These are phyloP conservation scores for Globisporangium paddicum DNA, from an alignment of 352 stramenopile genomes.

Conservation along the genomic window DNA sequence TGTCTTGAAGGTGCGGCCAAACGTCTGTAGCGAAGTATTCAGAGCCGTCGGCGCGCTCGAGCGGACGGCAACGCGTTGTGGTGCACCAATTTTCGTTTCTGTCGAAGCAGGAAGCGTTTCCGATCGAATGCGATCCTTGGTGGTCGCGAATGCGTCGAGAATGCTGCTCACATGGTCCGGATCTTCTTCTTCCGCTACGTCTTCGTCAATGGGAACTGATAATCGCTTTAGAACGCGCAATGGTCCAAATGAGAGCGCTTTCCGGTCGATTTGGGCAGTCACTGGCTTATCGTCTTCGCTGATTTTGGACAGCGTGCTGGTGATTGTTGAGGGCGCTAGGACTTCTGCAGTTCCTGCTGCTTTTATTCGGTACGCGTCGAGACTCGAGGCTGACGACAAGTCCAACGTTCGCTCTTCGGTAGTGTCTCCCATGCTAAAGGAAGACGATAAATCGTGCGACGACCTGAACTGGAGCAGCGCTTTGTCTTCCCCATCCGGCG, in stretches of 20 bases:
- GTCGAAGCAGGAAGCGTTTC: background rate
- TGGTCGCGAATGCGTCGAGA: background rate
- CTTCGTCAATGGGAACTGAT: conserved; percentile 15
- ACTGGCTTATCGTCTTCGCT: conserved; percentile 11
- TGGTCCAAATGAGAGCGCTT: conserved; percentile 28
- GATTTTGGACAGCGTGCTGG: background rate
- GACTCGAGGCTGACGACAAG: background rate
- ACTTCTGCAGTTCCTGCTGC: background rate
- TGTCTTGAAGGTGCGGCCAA: conserved; percentile 15
- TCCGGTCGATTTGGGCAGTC: conserved; percentile 12
- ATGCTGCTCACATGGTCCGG: background rate
- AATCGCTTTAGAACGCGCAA: conserved; percentile 21
- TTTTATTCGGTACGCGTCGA: background rate
- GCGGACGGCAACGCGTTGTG: conserved; percentile 36
- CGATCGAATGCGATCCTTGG: background rate
- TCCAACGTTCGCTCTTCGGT: conserved; percentile 7
- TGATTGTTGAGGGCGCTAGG: background rate
- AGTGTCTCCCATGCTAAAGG: conserved; percentile 4
- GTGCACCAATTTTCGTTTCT: conserved; percentile 14
- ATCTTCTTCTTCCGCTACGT: conserved; percentile 11
- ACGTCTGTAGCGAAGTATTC: conserved; percentile 14
- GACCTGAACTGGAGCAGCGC: conserved; percentile 12
- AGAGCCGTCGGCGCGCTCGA: conserved; percentile 12
- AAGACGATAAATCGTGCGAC: background rate
- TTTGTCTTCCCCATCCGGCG: conserved; percentile 5